phyloP scores from a whole-genome alignment of 352 stramenopile genomes.

The Pseudoperonospora humuli region DNA sequence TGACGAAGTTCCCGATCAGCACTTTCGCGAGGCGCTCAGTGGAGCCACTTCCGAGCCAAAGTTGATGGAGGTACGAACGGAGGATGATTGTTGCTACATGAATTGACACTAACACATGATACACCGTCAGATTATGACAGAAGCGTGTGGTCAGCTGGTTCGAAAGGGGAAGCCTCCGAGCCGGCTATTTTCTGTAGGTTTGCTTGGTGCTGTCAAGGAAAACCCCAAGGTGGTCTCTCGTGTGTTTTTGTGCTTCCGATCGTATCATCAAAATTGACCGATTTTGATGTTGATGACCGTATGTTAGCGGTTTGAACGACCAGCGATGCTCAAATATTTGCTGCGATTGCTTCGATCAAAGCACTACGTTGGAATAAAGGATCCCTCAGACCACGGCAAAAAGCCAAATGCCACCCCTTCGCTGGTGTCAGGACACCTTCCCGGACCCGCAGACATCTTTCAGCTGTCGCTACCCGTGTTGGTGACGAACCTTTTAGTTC shows the following conservation, averaged over 20 bases:
- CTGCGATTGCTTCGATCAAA: constrained; percentile 73
- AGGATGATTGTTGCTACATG: not conserved
- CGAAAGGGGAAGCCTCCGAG: constrained; percentile 48
- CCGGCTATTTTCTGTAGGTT: constrained; percentile 47
- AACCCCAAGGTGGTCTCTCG: constrained; percentile 24
- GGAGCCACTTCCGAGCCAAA: constrained; percentile 32
- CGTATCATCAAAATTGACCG: not conserved
- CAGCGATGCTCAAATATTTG: constrained; percentile 67
- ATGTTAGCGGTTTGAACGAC: constrained; percentile 41
- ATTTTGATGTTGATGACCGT: not conserved
- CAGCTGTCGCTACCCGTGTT: constrained; percentile 66
- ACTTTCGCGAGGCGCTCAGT: constrained; percentile 38
- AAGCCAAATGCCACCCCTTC: constrained; percentile 14
- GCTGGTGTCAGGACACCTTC: constrained; percentile 14
- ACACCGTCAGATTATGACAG: constrained; percentile 34
- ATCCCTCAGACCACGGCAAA: constrained; percentile 23
- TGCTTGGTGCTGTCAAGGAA: constrained; percentile 56
- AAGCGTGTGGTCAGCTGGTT: constrained; percentile 41
- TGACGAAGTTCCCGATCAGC: constrained; percentile 43
- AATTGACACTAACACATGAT: not conserved
- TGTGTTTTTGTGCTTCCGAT: not conserved
- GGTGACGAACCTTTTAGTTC: constrained; percentile 59
- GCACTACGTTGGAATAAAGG: constrained; percentile 55
- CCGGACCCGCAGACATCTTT: constrained; percentile 23
- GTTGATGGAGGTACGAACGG: constrained; percentile 36